A percentile compares a stretch with the other conserved stretches of the same genome.
These are phyloP conservation scores for Paramecium biaurelia DNA, from an alignment of 73 alveolate genomes.

Conservation along the genomic window DNA sequence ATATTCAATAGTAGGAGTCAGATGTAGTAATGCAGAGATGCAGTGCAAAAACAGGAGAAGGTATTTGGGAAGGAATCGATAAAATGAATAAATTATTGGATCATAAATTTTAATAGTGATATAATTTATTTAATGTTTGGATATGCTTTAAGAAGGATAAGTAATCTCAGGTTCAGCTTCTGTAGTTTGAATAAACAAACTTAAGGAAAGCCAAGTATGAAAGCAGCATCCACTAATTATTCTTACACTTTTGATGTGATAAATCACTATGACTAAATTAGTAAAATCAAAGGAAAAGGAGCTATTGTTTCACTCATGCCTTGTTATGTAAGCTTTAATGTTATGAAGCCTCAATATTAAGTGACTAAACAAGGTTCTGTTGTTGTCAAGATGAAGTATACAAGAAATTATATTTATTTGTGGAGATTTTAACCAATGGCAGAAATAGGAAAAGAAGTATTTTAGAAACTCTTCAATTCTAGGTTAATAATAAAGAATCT, in stretches of 20 bases:
- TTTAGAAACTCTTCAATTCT: background rate
- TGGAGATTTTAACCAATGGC: conserved; percentile 1
- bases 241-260: background rate
- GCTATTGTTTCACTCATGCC: background rate
- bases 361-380: background rate
- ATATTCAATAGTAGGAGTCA: background rate
- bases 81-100: conserved; percentile 32
- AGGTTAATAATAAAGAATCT: conserved; percentile 8
- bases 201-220: background rate
- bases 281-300: conserved; percentile 8
- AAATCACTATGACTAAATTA: background rate
- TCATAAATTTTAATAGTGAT: conserved; percentile 20
- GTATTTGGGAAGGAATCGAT: conserved; percentile 77
- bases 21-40: conserved; percentile 64
- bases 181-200: background rate
- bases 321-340: background rate
- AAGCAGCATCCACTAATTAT: background rate
- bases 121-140: background rate
- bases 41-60: conserved; percentile 75
- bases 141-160: background rate
- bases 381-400: background rate
- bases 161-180: background rate
- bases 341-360: background rate
- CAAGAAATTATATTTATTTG: background rate
- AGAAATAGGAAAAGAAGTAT: background rate